Conservation (phyloP, 257 asterid species). For the Solanum sejunctum region DNA sequence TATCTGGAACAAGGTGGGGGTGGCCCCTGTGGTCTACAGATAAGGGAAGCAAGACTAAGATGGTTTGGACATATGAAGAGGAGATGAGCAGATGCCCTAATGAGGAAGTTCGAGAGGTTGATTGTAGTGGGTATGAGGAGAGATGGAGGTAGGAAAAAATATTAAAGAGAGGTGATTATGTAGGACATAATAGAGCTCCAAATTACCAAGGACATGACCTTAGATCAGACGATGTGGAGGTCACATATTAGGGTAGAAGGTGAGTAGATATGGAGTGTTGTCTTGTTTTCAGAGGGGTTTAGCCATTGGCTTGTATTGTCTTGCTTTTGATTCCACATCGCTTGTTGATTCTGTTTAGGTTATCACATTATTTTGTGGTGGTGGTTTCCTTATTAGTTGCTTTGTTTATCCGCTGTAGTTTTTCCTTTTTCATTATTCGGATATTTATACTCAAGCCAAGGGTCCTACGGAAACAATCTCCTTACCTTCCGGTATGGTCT, state of each 20-base stretch:
- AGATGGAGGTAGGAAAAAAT: neutral
- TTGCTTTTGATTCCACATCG: neutral
- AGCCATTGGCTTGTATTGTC: neutral
- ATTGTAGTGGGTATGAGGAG: neutral
- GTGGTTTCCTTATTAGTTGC: neutral
- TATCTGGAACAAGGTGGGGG: neutral
- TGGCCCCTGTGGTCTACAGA: neutral
- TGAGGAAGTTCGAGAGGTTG: neutral
- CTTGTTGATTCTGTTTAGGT: neutral
- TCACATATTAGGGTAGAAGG: neutral
- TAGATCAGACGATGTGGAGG: neutral
- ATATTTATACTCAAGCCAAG: neutral
- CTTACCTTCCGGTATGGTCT: neutral
- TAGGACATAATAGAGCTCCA: neutral
- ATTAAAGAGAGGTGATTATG: neutral
- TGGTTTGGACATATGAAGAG: neutral
- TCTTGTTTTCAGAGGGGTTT: neutral
- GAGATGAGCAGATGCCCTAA: neutral
- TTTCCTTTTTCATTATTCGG: neutral
- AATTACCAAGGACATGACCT: neutral
- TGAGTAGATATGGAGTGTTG: neutral
- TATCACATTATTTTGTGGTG: neutral
- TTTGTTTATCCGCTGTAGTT: neutral
- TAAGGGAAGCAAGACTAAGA: neutral
- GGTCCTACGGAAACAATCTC: neutral